These are phyloP conservation scores for Neocallimastix lanati DNA, from an alignment of 192 early-diverging fungal species.

Conservation along the genomic window DNA sequence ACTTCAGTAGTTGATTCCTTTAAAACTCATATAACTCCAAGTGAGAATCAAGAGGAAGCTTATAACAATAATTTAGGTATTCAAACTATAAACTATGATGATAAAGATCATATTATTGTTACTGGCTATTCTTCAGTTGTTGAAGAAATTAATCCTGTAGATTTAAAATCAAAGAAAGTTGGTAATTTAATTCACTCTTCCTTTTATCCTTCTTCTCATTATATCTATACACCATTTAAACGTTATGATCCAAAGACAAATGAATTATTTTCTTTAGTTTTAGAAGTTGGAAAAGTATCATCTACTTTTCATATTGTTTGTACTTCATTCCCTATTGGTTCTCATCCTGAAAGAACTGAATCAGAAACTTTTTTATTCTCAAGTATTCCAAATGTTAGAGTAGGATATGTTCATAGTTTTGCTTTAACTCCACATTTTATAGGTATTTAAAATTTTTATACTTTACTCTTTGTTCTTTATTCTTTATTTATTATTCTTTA, in stretches of 20 bases:
- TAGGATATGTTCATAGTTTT: neutral
- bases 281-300: neutral
- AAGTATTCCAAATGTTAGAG: neutral
- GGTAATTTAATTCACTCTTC: neutral
- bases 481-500: no score
- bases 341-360: neutral
- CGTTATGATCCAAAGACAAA: neutral
- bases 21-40: neutral
- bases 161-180: neutral
- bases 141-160: neutral
- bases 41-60: neutral
- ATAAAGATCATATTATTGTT: neutral
- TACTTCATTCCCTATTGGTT: neutral
- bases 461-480: no score
- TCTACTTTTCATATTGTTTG: neutral
- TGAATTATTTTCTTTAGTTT: neutral
- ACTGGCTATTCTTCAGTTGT: neutral
- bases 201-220: neutral
- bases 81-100: neutral
- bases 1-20: neutral
- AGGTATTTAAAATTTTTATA: no score
- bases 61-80: neutral
- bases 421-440: neutral
- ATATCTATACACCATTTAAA: neutral
- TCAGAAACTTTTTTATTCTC: neutral